Percentiles rank a stretch among this genome's conserved stretches.
These are phyloP conservation scores for Chloromonas sp. DNA, from an alignment of 163 green algal genomes.

Conservation along the genomic window DNA sequence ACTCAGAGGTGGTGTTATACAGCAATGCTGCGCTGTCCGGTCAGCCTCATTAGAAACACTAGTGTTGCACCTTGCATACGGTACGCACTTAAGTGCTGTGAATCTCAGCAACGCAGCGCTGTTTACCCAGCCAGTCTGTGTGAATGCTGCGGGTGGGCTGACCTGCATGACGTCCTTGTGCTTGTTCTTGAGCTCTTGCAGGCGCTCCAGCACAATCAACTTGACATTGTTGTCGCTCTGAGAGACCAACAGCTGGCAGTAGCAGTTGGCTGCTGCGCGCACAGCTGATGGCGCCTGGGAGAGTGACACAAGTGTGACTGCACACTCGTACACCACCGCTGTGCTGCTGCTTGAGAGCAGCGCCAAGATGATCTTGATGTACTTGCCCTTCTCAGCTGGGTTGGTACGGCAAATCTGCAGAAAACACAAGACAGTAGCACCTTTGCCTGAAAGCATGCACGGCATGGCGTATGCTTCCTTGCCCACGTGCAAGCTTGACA, in stretches of 20 bases:
- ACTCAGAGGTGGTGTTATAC: too few relatives aligned
- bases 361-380: conserved; percentile 94
- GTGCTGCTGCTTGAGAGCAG: conserved; percentile 77
- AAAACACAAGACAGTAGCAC: too few relatives aligned
- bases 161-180: conserved; percentile 77
- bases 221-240: conserved; percentile 99
- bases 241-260: conserved; percentile 88
- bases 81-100: too few relatives aligned
- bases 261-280: conserved; percentile 94
- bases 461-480: too few relatives aligned
- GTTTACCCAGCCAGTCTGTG: too few relatives aligned
- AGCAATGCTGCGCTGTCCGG: too few relatives aligned
- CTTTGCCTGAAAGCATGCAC: too few relatives aligned
- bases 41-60: too few relatives aligned
- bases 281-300: conserved; percentile 92
- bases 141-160: too few relatives aligned
- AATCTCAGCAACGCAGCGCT: too few relatives aligned
- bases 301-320: conserved; percentile 83
- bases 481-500: too few relatives aligned
- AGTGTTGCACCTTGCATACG: too few relatives aligned
- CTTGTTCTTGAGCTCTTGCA: conserved; percentile 85
- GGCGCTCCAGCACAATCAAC: conserved; percentile 96
- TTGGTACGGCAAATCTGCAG: conserved; percentile 73
- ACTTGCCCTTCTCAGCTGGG: conserved; percentile 87
- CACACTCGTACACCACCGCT: conserved; percentile 95